Conservation (phyloP, 2,329 filamentous ascomycete species). For the Penicillium capsulatum region DNA sequence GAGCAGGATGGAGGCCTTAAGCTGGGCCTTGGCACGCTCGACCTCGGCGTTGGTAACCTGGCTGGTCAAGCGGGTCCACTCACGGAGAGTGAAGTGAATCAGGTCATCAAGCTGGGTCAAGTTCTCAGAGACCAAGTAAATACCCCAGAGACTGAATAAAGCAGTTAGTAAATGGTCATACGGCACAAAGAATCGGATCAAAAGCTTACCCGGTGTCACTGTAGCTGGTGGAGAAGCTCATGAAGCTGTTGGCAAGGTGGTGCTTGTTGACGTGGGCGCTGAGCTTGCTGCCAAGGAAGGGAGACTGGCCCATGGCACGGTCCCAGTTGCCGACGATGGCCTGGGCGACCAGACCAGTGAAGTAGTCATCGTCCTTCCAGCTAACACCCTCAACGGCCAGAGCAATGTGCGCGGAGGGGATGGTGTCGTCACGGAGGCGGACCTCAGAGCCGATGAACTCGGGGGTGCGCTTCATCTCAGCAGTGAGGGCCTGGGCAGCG, state of each 20-base stretch:
- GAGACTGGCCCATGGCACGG: conserved; percentile 94
- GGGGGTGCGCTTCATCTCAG: conserved; percentile 76
- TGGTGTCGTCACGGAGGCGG: conserved; percentile 90
- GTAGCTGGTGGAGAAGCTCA: conserved; percentile 99
- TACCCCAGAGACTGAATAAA: conserved; percentile 89
- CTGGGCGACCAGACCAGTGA: conserved; percentile 94
- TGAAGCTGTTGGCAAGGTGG: conserved; percentile 98
- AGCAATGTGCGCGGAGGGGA: conserved; percentile 94
- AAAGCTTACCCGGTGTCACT: conserved; percentile 87
- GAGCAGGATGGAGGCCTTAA: conserved; percentile 96
- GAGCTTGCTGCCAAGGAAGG: conserved; percentile 97
- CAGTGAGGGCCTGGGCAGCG: conserved; percentile 65
- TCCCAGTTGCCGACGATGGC: conserved; percentile 99
- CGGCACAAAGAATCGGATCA: background rate
- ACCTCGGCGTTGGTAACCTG: conserved; percentile 85
- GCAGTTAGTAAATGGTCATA: conserved; percentile 16
- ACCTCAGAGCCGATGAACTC: conserved; percentile 97
- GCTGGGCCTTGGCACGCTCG: conserved; percentile 97
- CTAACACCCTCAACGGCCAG: conserved; percentile 98
- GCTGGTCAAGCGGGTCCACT: conserved; percentile 93
- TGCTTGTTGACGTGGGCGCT: conserved; percentile 91
- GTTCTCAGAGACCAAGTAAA: conserved; percentile 95
- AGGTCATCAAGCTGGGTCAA: conserved; percentile 85
- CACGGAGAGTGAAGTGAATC: conserved; percentile 94
- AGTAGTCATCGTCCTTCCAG: conserved; percentile 99